These are phyloP conservation scores for Clitopilus passeckerianus DNA, from an alignment of 768 basidiomycete species.

Conservation along the genomic window DNA sequence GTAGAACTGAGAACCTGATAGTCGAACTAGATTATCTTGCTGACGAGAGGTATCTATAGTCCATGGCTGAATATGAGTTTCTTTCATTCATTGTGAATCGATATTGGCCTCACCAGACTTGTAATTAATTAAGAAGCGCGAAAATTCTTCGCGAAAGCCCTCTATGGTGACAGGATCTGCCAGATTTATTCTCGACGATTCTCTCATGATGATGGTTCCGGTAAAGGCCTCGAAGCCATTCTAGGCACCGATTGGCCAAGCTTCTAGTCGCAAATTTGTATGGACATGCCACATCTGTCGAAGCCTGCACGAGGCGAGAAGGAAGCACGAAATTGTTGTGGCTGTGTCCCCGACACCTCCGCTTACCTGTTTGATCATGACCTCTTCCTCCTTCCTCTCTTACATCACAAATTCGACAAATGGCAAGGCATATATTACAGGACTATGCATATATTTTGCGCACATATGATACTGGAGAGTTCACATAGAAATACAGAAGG, in stretches of 20 bases:
- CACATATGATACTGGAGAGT: too few relatives aligned
- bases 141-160: neutral
- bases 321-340: neutral
- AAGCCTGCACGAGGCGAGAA: neutral
- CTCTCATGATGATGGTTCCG: neutral
- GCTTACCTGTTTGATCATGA: neutral
- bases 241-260: neutral
- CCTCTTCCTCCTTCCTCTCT: too few relatives aligned
- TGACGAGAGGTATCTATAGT: neutral
- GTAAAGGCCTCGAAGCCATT: neutral
- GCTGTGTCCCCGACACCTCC: neutral
- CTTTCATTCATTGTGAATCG: neutral
- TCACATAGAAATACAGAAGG: too few relatives aligned
- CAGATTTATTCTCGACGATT: neutral
- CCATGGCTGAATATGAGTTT: neutral
- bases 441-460: too few relatives aligned
- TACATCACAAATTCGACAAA: too few relatives aligned
- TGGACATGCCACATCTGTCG: neutral
- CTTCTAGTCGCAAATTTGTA: neutral
- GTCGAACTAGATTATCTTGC: neutral
- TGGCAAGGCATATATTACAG: too few relatives aligned
- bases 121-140: neutral
- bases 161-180: neutral
- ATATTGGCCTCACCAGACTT: neutral
- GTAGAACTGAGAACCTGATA: constrained; percentile 63